Evolutionary conservation across 768 basidiomycete species (phyloP).

Genomic region (Fomitopsis serialis): DNA sequence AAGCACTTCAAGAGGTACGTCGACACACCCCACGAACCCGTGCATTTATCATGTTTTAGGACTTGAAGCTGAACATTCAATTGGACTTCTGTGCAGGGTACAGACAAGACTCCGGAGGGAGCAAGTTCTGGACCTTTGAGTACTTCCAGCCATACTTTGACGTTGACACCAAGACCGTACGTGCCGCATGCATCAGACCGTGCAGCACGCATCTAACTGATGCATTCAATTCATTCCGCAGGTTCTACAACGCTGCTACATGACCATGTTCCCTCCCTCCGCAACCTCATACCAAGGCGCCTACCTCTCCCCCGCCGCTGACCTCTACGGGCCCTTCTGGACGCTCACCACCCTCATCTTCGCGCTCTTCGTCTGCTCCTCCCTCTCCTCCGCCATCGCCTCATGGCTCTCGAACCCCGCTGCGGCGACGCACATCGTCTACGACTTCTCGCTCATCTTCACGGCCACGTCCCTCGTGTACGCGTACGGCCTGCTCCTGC

Average conservation of each 20-base stretch:
- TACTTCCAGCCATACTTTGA: slow-evolving; percentile 89
- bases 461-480: slow-evolving; percentile 85
- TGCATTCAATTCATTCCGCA: slow-evolving; percentile 21
- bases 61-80: not conserved
- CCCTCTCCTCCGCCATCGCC: slow-evolving; percentile 81
- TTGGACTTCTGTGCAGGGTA: slow-evolving; percentile 44
- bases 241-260: slow-evolving; percentile 73
- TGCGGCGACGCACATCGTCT: slow-evolving; percentile 47
- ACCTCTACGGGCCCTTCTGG: slow-evolving; percentile 95
- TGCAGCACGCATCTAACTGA: not conserved
- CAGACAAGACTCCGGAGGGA: slow-evolving; percentile 44
- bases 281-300: slow-evolving; percentile 53
- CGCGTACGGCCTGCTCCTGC: slow-evolving; percentile 78
- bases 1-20: slow-evolving; percentile 13
- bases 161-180: slow-evolving; percentile 73
- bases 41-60: not conserved
- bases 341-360: slow-evolving; percentile 94
- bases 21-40: too few species aligned
- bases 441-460: slow-evolving; percentile 82
- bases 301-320: slow-evolving; percentile 58
- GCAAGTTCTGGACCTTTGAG: slow-evolving; percentile 75
- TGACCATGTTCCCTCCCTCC: slow-evolving; percentile 70
- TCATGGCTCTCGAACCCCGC: slow-evolving; percentile 71
- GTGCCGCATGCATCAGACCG: slow-evolving; percentile 3
- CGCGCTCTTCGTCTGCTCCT: slow-evolving; percentile 88